A percentile compares a stretch with the other conserved stretches of the same genome.
Conservation (phyloP, 768 basidiomycete genomes). For the Agrocybe praecox region DNA sequence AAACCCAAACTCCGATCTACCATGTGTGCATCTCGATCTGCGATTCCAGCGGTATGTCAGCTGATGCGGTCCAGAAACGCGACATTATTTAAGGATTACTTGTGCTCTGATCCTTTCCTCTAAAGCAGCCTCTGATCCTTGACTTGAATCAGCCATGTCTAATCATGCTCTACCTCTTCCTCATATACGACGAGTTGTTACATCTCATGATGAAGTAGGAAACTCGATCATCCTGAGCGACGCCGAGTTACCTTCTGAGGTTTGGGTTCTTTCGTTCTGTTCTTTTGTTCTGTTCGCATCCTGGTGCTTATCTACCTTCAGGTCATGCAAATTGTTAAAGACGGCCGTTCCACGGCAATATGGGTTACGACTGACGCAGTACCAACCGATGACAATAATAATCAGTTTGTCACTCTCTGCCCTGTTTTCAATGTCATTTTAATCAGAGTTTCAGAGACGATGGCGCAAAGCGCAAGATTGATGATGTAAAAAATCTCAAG, state of each 20-base stretch:
- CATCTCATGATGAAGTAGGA: constrained; percentile 46
- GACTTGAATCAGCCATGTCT: constrained; percentile 25
- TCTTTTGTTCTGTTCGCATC: background rate
- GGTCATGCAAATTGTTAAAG: constrained; percentile 36
- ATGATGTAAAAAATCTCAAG: constrained; percentile 40
- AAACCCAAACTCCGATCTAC: background rate
- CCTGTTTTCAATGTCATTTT: background rate
- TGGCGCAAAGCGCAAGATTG: constrained; percentile 44
- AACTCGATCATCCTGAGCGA: constrained; percentile 42
- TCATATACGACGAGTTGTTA: constrained; percentile 52
- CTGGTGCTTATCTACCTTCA: constrained; percentile 9
- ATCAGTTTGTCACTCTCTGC: constrained; percentile 26
- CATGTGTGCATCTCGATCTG: background rate
- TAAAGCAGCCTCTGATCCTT: constrained; percentile 7
- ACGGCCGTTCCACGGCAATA: constrained; percentile 37
- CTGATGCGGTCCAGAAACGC: background rate
- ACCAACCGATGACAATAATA: constrained; percentile 60
- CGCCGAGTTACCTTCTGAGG: constrained; percentile 29
- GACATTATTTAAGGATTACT: background rate
- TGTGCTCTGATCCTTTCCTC: background rate
- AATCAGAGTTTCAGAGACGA: constrained; percentile 42
- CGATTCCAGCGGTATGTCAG: background rate
- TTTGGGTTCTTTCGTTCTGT: constrained; percentile 7
- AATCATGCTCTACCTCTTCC: constrained; percentile 28
- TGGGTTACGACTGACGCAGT: constrained; percentile 53